Evolutionary conservation across 2,329 filamentous ascomycete species (phyloP).

Genomic region (Colletotrichum costaricense): DNA sequence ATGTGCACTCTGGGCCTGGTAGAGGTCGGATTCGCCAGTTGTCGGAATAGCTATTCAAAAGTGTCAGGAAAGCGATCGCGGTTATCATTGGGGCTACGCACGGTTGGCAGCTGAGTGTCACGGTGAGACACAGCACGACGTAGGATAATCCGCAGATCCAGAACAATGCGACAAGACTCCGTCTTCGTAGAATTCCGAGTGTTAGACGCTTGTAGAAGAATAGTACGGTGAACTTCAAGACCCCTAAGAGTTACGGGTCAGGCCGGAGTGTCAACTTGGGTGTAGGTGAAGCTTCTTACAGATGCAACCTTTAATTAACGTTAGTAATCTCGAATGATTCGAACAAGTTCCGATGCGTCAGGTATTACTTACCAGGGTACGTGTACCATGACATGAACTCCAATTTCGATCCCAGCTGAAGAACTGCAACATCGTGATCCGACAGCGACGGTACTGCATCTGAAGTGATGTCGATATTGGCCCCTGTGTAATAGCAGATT

Average conservation of each 20-base stretch:
- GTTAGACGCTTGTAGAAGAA: slow-evolving; percentile 43
- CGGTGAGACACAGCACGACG: slow-evolving; percentile 30
- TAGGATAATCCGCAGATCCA: slow-evolving; percentile 38
- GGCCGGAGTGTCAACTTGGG: not conserved
- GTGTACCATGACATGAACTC: slow-evolving; percentile 42
- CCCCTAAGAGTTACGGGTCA: slow-evolving; percentile 33
- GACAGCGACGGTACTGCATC: slow-evolving; percentile 31
- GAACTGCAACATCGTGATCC: slow-evolving; percentile 37
- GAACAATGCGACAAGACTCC: slow-evolving; percentile 36
- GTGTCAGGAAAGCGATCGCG: not conserved
- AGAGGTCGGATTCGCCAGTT: slow-evolving; percentile 42
- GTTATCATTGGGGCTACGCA: not conserved
- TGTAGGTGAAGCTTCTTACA: slow-evolving; percentile 33
- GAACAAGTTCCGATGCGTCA: too few relatives aligned
- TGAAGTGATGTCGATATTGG: slow-evolving; percentile 39
- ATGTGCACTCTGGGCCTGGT: slow-evolving; percentile 35
- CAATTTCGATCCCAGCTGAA: slow-evolving; percentile 39
- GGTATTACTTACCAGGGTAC: slow-evolving; percentile 29
- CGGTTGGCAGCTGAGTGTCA: slow-evolving; percentile 37
- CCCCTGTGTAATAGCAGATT: slow-evolving; percentile 40
- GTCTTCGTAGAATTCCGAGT: slow-evolving; percentile 31
- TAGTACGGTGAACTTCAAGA: slow-evolving; percentile 41
- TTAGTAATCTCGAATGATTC: too few relatives aligned
- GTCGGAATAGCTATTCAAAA: slow-evolving; percentile 6
- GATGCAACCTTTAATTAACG: slow-evolving; percentile 34